Evolutionary conservation across 805 yeast genomes (phyloP).

Genomic region (Lachancea sp.): DNA sequence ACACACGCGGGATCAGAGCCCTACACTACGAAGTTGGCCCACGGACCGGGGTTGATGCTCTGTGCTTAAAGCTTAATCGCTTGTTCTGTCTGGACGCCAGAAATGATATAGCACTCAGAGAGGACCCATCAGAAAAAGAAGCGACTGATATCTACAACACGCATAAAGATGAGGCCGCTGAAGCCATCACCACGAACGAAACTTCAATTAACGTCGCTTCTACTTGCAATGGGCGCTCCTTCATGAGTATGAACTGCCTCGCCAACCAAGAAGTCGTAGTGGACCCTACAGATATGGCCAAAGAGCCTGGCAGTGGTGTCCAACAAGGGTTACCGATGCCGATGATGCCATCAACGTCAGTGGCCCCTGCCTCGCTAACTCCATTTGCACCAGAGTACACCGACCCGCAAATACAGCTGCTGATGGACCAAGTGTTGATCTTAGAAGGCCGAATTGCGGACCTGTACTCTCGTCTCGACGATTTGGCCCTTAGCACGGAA

Average conservation of each 20-base stretch:
- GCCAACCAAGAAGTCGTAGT: no score
- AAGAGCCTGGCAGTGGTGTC: no score
- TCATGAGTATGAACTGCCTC: no score
- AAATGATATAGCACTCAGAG: slow-evolving; percentile 4
- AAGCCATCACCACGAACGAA: no score
- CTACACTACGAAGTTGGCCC: slow-evolving; percentile 6
- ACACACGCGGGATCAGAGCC: slow-evolving; percentile 5
- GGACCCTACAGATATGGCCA: no score
- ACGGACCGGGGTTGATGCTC: slow-evolving; percentile 5
- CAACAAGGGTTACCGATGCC: no score
- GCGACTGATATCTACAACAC: neutral
- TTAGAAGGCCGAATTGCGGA: slow-evolving; percentile 5
- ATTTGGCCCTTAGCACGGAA: slow-evolving; percentile 1
- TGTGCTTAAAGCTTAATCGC: slow-evolving; percentile 4
- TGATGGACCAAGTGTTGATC: slow-evolving; percentile 6
- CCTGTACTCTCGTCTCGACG: slow-evolving; percentile 4
- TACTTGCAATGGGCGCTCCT: no score
- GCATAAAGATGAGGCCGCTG: no score
- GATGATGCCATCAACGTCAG: neutral
- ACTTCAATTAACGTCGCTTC: no score
- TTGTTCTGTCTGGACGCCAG: slow-evolving; percentile 4
- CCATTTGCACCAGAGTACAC: slow-evolving; percentile 5
- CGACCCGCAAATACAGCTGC: slow-evolving; percentile 5
- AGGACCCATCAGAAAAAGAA: neutral
- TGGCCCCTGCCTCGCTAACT: slow-evolving; percentile 1